phyloP scores from a whole-genome alignment of 352 stramenopile species.

The Pythium apleroticum region DNA sequence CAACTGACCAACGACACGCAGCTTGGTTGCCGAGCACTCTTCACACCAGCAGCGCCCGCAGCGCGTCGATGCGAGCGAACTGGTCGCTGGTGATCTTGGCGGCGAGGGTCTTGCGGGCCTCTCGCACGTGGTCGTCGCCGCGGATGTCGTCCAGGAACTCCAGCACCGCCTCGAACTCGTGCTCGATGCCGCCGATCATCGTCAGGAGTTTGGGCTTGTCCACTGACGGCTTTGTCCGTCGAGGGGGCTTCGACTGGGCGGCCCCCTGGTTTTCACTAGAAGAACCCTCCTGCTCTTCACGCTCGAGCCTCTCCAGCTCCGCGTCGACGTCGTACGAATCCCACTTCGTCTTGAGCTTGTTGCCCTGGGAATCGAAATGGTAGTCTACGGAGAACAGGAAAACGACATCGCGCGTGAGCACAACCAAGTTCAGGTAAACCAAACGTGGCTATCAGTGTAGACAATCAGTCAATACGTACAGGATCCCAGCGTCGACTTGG shows the following conservation, averaged over 20 bases:
- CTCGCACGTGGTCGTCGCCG: conserved; percentile 62
- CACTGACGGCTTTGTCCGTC: conserved; percentile 14
- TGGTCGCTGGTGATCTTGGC: conserved; percentile 66
- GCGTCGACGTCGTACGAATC: conserved; percentile 80
- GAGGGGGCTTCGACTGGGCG: conserved; percentile 8
- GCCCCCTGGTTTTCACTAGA: neutral
- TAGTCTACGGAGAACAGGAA: conserved; percentile 48
- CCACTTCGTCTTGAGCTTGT: conserved; percentile 89
- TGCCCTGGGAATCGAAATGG: conserved; percentile 82
- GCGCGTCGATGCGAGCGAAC: conserved; percentile 62
- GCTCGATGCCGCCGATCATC: conserved; percentile 51
- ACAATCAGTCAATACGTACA: conserved; percentile 36
- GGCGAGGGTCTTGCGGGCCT: conserved; percentile 68
- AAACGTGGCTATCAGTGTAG: neutral
- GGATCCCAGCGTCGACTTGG: conserved; percentile 58
- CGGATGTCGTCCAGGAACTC: conserved; percentile 74
- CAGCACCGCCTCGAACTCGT: conserved; percentile 78
- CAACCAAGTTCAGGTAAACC: neutral
- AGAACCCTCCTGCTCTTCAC: conserved; percentile 36
- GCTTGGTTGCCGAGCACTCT: no score
- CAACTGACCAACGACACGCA: neutral
- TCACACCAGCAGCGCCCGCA: conserved; percentile 36
- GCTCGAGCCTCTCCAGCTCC: conserved; percentile 67
- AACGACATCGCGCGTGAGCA: neutral
- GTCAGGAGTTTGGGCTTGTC: conserved; percentile 48